Conservation (phyloP, 257 asterid genomes). For the Misopates orontium region DNA sequence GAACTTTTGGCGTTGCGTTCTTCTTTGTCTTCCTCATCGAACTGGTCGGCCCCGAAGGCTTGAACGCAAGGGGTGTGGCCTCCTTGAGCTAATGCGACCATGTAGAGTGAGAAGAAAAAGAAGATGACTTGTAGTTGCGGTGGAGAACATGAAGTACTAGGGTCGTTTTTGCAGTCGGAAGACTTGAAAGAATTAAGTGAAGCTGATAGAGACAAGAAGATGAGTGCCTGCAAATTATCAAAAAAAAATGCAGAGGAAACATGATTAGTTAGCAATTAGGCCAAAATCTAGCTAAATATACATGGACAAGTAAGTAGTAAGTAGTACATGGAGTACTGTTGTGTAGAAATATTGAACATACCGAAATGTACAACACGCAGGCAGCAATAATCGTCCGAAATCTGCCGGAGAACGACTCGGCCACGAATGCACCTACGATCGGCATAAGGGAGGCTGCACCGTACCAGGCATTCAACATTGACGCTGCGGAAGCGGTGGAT, state of each 20-base stretch:
- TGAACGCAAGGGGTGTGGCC: constrained; percentile 43
- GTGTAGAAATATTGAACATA: background rate
- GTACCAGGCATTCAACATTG: constrained; percentile 32
- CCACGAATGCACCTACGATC: constrained; percentile 34
- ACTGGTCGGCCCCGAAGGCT: constrained; percentile 54
- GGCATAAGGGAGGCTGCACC: constrained; percentile 34
- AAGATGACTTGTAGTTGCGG: constrained; percentile 21
- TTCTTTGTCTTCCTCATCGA: constrained; percentile 32
- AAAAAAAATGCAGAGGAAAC: too few relatives aligned
- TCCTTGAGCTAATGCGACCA: constrained; percentile 45
- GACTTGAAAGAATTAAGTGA: constrained; percentile 17
- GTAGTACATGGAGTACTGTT: too few relatives aligned
- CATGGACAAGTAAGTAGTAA: too few relatives aligned
- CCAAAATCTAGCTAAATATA: too few relatives aligned
- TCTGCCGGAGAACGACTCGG: constrained; percentile 33
- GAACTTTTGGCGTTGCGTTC: constrained; percentile 39
- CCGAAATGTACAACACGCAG: constrained; percentile 28
- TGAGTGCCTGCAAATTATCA: constrained; percentile 24
- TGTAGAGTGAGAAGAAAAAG: constrained; percentile 38
- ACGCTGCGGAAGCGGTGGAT: constrained; percentile 33
- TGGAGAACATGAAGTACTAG: constrained; percentile 26
- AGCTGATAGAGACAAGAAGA: constrained; percentile 33
- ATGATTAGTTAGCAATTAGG: too few relatives aligned
- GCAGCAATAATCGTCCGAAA: constrained; percentile 32
- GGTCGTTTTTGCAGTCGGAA: constrained; percentile 23